Base-by-base conservation (phyloP, 2,329 filamentous ascomycete species). In the Xylariaceae sp. region DNA sequence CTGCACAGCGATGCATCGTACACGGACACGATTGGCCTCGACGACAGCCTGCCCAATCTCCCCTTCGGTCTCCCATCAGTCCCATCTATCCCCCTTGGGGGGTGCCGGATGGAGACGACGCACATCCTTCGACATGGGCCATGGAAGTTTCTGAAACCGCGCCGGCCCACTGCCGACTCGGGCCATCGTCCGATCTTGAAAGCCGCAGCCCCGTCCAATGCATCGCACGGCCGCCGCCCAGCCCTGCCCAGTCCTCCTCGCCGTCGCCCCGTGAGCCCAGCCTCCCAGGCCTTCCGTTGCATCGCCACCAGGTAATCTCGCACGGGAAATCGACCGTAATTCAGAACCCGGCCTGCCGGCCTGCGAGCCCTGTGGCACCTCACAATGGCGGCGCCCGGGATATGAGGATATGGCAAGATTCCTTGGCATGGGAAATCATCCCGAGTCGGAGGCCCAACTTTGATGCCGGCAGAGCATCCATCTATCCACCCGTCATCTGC, bases 121-220 rank as follows among this genome's bases (percentile, higher is more conserved):
- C 27, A 15, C 27, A 18, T 17, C 18, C 27, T 29, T 29, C 15
- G 27, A 29, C 27, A 29, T 17, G 27, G 27, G 27, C 16, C 16
- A 17, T 29, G 27, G 27, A 29, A 29, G 27, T 5, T 29, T 29
- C 13, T 29, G 27, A 29, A 29, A 29, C 27, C 10, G 27, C 15
- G 6, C 27, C 13, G 25, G 25, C 25, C 10, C 9, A 27, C 8
- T 9, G 7, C 25, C 16, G 27, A 15, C 16, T 18, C 14, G 27
- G 16, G 8, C 11, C 12, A 16, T 29, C 27, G 27, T 29, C 27
- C 27, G 27, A 29, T 29, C 27, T 29, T 15, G 27, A 29, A 15
- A 16, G 18, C n/a, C n/a, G 27, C 27, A 29, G 9, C 13, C 27
- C 27, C 6, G 13, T 12, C 14, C 14, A 16, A 29, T 5, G 27